These are phyloP conservation scores for Nigrospora oryzae DNA, from an alignment of 2,329 filamentous ascomycete genomes.

Conservation along the genomic window DNA sequence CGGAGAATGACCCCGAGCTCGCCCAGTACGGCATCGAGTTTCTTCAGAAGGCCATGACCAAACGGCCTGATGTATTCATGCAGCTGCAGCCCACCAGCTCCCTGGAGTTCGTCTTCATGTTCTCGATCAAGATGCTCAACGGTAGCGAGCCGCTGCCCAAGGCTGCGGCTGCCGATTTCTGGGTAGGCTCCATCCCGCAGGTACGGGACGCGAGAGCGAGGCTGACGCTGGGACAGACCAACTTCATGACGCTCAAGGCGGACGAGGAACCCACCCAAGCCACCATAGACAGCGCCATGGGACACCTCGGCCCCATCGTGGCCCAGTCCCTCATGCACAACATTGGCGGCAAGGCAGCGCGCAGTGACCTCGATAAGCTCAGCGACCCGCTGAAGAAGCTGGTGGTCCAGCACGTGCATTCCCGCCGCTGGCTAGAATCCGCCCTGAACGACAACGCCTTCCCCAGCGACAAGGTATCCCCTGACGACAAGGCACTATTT, in stretches of 20 bases:
- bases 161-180: slow-evolving; percentile 64
- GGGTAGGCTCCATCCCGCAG: slow-evolving; percentile 40
- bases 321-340: slow-evolving; percentile 53
- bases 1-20: slow-evolving; percentile 60
- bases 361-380: slow-evolving; percentile 65
- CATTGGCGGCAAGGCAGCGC: slow-evolving; percentile 57
- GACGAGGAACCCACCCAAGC: slow-evolving; percentile 32
- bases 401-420: slow-evolving; percentile 43
- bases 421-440: slow-evolving; percentile 54
- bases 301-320: slow-evolving; percentile 54
- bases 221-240: slow-evolving; percentile 27
- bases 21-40: slow-evolving; percentile 69
- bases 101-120: slow-evolving; percentile 61
- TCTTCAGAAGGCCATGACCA: slow-evolving; percentile 52
- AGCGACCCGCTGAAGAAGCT: slow-evolving; percentile 65
- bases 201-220: background rate
- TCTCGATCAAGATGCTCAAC: slow-evolving; percentile 61
- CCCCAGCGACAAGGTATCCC: slow-evolving; percentile 49
- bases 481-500: slow-evolving; percentile 54
- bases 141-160: slow-evolving; percentile 71
- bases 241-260: slow-evolving; percentile 40
- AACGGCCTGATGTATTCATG: slow-evolving; percentile 54
- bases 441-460: slow-evolving; percentile 48
- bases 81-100: slow-evolving; percentile 43
- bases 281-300: slow-evolving; percentile 39